A percentile compares a stretch with the other conserved stretches of the same genome.
Evolutionary conservation across 108 stramenopile genomes (phyloP).

Genomic region (Epipyxis sp.): DNA sequence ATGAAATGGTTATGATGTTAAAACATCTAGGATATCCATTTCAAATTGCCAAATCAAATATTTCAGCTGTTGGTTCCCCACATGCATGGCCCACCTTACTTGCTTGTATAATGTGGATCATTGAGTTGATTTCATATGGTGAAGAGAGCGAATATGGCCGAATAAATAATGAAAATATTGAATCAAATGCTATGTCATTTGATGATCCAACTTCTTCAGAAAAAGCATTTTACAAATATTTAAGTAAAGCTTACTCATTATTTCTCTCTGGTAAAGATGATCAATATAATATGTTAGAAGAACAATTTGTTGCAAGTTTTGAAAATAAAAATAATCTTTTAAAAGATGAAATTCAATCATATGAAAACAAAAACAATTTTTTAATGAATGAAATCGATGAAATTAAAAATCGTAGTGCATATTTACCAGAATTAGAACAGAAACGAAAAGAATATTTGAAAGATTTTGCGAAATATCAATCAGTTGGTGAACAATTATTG

Average conservation of each 20-base stretch:
- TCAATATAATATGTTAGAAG: slow-evolving; percentile 59
- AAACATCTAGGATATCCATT: slow-evolving; percentile 88
- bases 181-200: background rate
- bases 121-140: slow-evolving; percentile 70
- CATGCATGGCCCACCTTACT: slow-evolving; percentile 97
- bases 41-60: slow-evolving; percentile 68
- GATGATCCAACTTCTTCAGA: slow-evolving; percentile 47
- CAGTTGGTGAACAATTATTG: slow-evolving; percentile 35
- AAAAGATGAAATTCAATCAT: slow-evolving; percentile 1
- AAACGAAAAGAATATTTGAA: slow-evolving; percentile 34
- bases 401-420: slow-evolving; percentile 50
- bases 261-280: slow-evolving; percentile 82
- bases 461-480: no score
- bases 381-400: slow-evolving; percentile 65
- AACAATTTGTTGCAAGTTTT: slow-evolving; percentile 37
- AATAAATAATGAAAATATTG: slow-evolving; percentile 43
- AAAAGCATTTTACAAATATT: slow-evolving; percentile 73
- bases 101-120: slow-evolving; percentile 88
- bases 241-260: slow-evolving; percentile 68
- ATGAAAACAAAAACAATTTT: slow-evolving; percentile 17
- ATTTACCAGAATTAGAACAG: background rate
- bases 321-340: slow-evolving; percentile 10
- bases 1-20: slow-evolving; percentile 85
- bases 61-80: slow-evolving; percentile 93
- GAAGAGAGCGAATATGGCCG: slow-evolving; percentile 32